These are phyloP conservation scores for Murraya koenigii DNA, from an alignment of 345 rosid genomes.

Conservation along the genomic window DNA sequence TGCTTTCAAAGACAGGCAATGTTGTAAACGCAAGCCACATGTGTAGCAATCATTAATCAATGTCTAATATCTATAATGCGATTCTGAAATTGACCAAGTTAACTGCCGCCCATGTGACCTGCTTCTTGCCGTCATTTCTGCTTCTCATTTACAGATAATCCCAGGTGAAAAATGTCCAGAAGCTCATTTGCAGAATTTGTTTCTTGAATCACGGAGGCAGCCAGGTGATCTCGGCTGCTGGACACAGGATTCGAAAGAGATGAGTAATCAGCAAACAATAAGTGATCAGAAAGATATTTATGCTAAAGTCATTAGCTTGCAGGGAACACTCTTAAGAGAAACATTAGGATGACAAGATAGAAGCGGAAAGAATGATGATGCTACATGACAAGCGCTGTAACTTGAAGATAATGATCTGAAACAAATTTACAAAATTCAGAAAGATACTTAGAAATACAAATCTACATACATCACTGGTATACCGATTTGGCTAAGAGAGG, in stretches of 20 bases:
- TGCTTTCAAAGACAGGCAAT: not conserved
- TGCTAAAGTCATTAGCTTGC: not conserved
- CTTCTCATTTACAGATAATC: not conserved
- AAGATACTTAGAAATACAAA: conserved; percentile 19
- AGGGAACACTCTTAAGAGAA: not conserved
- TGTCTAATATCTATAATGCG: not conserved
- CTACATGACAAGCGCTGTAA: not conserved
- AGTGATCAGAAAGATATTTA: not conserved
- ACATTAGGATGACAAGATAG: not conserved
- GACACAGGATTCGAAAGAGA: not conserved
- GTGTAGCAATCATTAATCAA: not conserved
- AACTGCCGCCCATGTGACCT: conserved; percentile 16
- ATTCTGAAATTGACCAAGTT: not conserved
- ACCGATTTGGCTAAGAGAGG: conserved; percentile 21
- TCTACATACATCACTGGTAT: conserved; percentile 22
- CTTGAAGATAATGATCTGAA: not conserved
- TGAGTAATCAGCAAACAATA: not conserved
- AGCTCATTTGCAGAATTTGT: not conserved
- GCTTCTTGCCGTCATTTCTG: not conserved
- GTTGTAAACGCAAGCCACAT: not conserved
- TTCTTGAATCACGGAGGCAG: not conserved
- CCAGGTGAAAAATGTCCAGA: not conserved
- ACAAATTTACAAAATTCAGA: conserved; percentile 26
- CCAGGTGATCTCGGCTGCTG: not conserved
- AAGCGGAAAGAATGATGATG: not conserved